Base-by-base conservation (phyloP, 1,284 basidiomycete species). In the Apiotrichum veenhuisii region DNA sequence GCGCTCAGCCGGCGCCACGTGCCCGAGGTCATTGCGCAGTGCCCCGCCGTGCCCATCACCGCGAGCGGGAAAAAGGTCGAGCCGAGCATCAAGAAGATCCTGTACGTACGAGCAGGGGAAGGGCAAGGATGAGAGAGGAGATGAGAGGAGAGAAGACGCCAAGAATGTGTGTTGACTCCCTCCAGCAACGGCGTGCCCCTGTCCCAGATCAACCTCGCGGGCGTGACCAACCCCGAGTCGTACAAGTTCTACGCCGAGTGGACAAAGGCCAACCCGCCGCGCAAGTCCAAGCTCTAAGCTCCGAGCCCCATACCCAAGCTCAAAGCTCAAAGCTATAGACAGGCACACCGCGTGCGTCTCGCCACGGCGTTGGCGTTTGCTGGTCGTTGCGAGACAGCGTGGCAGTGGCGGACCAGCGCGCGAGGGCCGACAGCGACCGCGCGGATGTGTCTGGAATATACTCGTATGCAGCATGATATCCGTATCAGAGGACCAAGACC, bases 1-100 rank as follows among this genome's bases (percentile, higher is more conserved):
- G 65, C 57, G 8, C 66, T 70, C 18, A 64, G 62, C 5, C 55
- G 70, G 20, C 54, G 70, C 26, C 72, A 74, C 48, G 71, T 74
- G 2, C 72, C 72, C 11, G 65, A 58, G 18, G 54, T 67, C 38
- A 66, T 72, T 2, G 64, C 64, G 34, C 60, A 69, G 58, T 67
- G 67, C 22, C 59, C 59, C n/a, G 51, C 36, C 10, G 60, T 62
- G 20, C 60, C 60, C 20, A 51, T 58, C 36, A 62, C 60, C 0
- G 60, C 47, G 1, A 58, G 51, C n/a, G 60, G 60, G 5, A 62
- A 62, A 49, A 62, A 62, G 54, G 47, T 62, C 41, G 60, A 62
- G 57, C 57, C 60, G 23, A 56, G 54, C 17, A 54, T 62, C 33
- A 62, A 62, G 52, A 62, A 62, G 57, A 44, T 62, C 20, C 47